Conservation (phyloP, 1,139 yeast genomes). For the Lodderomyces pseudojiufengensis region DNA sequence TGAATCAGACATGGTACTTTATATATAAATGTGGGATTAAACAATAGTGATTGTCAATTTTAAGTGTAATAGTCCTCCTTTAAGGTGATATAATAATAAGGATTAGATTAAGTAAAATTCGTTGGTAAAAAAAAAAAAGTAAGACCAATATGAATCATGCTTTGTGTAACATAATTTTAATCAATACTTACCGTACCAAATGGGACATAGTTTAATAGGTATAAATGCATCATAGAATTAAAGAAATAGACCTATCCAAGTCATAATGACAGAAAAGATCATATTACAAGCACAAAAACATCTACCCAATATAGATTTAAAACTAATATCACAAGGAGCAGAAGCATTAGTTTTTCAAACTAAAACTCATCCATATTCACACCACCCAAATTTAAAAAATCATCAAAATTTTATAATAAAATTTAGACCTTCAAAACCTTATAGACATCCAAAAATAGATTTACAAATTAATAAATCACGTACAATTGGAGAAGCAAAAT, state of each 20-base stretch:
- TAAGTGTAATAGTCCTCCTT: too few relatives aligned
- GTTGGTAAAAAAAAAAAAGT: neutral
- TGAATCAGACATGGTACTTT: slow-evolving; percentile 2
- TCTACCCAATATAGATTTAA: slow-evolving; percentile 47
- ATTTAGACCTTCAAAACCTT: slow-evolving; percentile 83
- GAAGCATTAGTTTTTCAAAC: slow-evolving; percentile 82
- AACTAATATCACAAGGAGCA: slow-evolving; percentile 85
- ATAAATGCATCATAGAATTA: too few relatives aligned
- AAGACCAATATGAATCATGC: neutral
- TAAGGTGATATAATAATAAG: too few relatives aligned
- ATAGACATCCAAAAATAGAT: slow-evolving; percentile 84
- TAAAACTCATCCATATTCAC: slow-evolving; percentile 62
- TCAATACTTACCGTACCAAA: too few relatives aligned
- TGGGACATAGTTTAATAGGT: too few relatives aligned
- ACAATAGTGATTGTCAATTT: too few relatives aligned
- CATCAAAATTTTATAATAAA: slow-evolving; percentile 58
- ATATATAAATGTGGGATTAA: too few relatives aligned
- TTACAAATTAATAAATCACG: slow-evolving; percentile 70
- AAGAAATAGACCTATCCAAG: too few relatives aligned
- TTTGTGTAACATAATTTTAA: too few relatives aligned
- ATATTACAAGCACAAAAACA: slow-evolving; percentile 38
- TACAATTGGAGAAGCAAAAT: slow-evolving; percentile 79
- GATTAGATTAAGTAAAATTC: too few relatives aligned
- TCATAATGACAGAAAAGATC: slow-evolving; percentile 46
- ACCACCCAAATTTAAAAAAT: slow-evolving; percentile 23